Evolutionary conservation across 345 rosid genomes (phyloP), one percentile per base, ranked within the genome.

Genomic region (Pistacia integerrima): DNA sequence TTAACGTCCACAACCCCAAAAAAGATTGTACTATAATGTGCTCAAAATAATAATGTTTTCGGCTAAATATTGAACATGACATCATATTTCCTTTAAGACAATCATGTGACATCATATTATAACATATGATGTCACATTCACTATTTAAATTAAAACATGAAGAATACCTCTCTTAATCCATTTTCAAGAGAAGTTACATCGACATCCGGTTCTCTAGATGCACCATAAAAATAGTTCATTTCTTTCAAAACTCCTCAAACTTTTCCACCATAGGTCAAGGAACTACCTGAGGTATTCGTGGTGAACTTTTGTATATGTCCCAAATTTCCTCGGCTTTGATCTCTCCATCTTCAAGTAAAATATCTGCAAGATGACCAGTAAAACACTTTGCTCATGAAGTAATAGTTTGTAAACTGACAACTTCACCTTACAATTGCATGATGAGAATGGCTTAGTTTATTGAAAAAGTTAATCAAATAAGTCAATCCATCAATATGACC

Each of bases 321-420:
- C 97, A 95, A 75, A 93, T 91, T 81, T 95, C 91, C 36, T 85
- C 89, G 20, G 96, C 97, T 80, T 87, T 87, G 33, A 95, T 91
- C 77, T 88, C 87, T 71, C 93, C 96, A 17, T 85, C 85, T 67
- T 90, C 97, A 63, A 95, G 94, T 57, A 93, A 88, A 78, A 84
- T 82, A 87, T 94, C 98, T 94, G 90, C 84, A 80, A 58, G 75
- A 44, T 49, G 14, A 55, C 59, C 57, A 38, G 12, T 18, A 35
- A 18, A 54, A 54, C 17, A 55, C 46, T 62, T 49, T 22, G 20
- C 59, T 2, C 22, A 16, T 51, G 41, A 52, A 64, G 65, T 48
- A 28, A 61, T 10, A 25, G 49, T 14, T 52, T 2, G 20, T 30
- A 72, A 41, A 62, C 8, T 8, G 33, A 30, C 64, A 74, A 73